Evolutionary conservation across 164 flowering plant species (phyloP), one percentile per base, ranked within the genome.

Genomic region (Brasenia schreberi): DNA sequence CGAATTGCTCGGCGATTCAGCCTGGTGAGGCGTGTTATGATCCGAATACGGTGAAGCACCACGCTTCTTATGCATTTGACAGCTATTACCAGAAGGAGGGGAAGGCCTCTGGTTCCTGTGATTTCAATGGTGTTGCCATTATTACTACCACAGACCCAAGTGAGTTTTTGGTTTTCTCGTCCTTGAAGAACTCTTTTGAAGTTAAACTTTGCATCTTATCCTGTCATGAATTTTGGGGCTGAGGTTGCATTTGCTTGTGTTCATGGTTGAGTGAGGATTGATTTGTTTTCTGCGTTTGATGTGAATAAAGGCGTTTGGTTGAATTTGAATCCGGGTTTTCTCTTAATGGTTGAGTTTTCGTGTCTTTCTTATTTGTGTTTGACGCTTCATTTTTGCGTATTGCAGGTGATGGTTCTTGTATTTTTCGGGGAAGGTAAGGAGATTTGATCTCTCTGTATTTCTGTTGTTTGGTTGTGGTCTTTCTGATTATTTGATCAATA

Each of bases 101-200:
- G 76, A 85, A 64, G 75, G 61, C 72, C 58, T 42, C 86, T 27
- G 90, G 93, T 7, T 83, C 98, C 18, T 94, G 98, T 66, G 95
- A 94, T 74, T 94, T 94, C 82, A 89, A 94, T 64, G 97, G 97
- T n/a, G 85, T 77, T 27, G 98, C 97, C 74, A 83, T 77, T 75
- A 83, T 94, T 79, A 91, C 97, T 69, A 94, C 98, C 62, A 81
- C 90, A 19, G 98, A 94, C 75, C 98, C 98, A 68, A 94, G 98
- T 94, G 80, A 85, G 95, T 77, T 23, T 62, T 0, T n/a, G 23
- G 33, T 23, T 17, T 16, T 44, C 59, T 68, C 18, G 9, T 10
- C 43, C 18, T 14, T 33, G 39, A 33, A 33, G 6, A 19, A 19
- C 5, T 18, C 45, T 19, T 23, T 49, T 49, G 56, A 33, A 3